Base-by-base conservation (phyloP, 1,284 basidiomycete species). In the Fomitiporia mediterranea region DNA sequence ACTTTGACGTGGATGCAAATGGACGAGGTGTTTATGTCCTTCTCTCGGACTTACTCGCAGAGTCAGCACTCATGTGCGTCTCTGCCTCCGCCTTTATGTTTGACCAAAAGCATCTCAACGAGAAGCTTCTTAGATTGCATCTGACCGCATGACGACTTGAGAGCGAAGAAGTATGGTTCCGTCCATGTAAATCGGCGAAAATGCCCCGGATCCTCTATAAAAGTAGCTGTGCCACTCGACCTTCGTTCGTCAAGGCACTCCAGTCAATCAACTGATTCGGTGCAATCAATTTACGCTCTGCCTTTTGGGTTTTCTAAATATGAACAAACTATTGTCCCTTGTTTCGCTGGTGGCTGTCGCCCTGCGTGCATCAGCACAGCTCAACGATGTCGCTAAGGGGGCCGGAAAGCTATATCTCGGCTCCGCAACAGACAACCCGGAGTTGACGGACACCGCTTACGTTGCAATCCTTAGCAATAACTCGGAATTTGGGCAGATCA, bases 401-500 rank as follows among this genome's bases (percentile, higher is more conserved):
- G 62, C 63, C n/a, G 65, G 65, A 43, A 65, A 65, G 52, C 44
- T 60, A 9, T 66, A 66, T 47, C 62, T 66, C 43, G 65, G 65
- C n/a, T 56, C 60, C 30, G 64, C 64, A 7, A 63, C 63, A 4
- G 64, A 66, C 50, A 65, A 63, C 51, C 48, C 55, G 35, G 64
- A 66, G 48, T 54, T 67, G 38, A 62, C 55, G 15, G 64, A 67
- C 52, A 50, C 59, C 7, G 50, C 64, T 17, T 66, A 66, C 55
- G 55, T 60, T 7, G 52, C 51, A 9, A 63, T 66, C 42, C 57
- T 66, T 1, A 56, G 56, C 39, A 49, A 64, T 42, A 66, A 62
- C 52, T 64, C 66, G 37, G 62, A 70, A 51, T 73, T 73, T 51
- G 70, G 71, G 21, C 65, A 68, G 32, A 62, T 72, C 52, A 73